Evolutionary conservation across 768 basidiomycete species (phyloP), one percentile per base, ranked within the genome.

Genomic region (Vararia minispora): DNA sequence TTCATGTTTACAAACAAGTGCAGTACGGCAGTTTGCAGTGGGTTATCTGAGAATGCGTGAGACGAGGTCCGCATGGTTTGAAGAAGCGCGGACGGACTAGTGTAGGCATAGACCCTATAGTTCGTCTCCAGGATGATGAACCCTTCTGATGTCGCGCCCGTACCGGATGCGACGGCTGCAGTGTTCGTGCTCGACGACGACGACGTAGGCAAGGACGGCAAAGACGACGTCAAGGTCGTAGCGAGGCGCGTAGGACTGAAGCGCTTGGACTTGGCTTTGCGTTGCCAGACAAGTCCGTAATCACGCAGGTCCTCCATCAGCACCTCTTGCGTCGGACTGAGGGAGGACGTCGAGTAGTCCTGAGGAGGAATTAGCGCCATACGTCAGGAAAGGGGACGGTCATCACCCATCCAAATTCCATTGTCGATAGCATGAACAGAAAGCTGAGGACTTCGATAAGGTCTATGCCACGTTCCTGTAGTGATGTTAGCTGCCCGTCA

Each of bases 61-160:
- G 46, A 28, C 10, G 29, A 45, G 18, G 17, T 13, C 29, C 7
- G 37, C 24, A 10, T 14, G 29, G 29, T 4, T 18, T 9, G 10
- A 37, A 27, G n/a, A 11, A 22, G 28, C 26, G 22, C 16, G 14
- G 22, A 40, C 63, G 36, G 58, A 91, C 91, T 83, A 25, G 95
- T 99, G 59, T 99, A 99, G 4, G 95, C 95, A 57, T 98, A 99
- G 46, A 99, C 64, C 48, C 91, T 83, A 64, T 97, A 98, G 64
- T 99, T 98, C 14, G 95, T 98, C 65, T 99, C 95, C 29, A 99
- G 70, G 48, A 98, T 79, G 49, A 98, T 82, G 65, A 95, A 98
- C 11, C 92, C 89, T 57, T 94, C 77, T 53, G 68, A 61, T 48
- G 78, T 68, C 9, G 75, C 65, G 40, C 57, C 57, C 37, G 66